Percentiles rank a stretch among this genome's conserved stretches.
Conservation (phyloP, 768 basidiomycete genomes). For the Psilocybe azurescens region DNA sequence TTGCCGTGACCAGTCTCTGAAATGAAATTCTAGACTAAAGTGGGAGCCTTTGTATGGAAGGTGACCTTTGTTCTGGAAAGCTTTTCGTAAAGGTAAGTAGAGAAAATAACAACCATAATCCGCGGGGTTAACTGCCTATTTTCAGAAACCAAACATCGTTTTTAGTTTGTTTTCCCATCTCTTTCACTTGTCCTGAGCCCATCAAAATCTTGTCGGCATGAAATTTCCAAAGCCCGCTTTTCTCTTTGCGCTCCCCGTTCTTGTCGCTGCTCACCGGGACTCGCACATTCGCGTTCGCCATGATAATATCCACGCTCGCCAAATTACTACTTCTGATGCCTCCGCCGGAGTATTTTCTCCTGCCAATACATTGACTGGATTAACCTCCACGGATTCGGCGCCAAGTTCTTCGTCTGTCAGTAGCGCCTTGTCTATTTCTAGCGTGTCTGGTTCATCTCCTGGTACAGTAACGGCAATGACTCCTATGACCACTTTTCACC, state of each 20-base stretch:
- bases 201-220: slow-evolving; percentile 30
- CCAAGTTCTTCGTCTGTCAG: background rate
- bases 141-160: background rate
- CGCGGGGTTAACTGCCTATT: background rate
- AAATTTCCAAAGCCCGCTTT: slow-evolving; percentile 35
- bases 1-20: background rate
- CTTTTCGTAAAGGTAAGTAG: background rate
- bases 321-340: slow-evolving; percentile 19
- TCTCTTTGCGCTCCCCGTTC: slow-evolving; percentile 40
- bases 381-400: background rate
- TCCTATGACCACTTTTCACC: slow-evolving; percentile 1
- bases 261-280: slow-evolving; percentile 44
- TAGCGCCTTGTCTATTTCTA: background rate
- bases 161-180: slow-evolving; percentile 15
- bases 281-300: background rate
- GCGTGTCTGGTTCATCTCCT: slow-evolving; percentile 9
- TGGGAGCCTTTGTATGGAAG: background rate
- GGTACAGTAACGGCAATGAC: background rate
- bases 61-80: background rate
- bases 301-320: slow-evolving; percentile 20
- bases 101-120: too few relatives aligned
- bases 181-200: slow-evolving; percentile 13
- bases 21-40: background rate
- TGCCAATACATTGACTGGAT: background rate
- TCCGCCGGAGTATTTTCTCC: slow-evolving; percentile 20